These are phyloP conservation scores for Aureobasidium sp. DNA, from an alignment of 2,329 filamentous ascomycete genomes.

Conservation along the genomic window DNA sequence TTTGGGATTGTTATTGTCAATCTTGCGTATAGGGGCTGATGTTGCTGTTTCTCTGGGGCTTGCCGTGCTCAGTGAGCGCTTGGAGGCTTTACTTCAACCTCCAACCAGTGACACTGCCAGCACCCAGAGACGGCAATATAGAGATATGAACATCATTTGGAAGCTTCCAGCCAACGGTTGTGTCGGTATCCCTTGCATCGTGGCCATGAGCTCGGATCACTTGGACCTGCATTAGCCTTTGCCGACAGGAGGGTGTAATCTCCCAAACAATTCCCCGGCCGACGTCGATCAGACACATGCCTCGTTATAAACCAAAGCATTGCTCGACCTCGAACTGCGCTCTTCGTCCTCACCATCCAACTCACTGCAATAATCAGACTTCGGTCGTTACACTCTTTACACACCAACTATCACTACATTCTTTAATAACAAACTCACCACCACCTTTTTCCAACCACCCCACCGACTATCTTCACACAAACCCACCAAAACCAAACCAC, in stretches of 20 bases:
- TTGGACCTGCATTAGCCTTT: constrained; percentile 10
- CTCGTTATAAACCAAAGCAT: constrained; percentile 3
- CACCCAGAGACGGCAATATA: neutral
- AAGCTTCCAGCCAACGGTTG: constrained; percentile 8
- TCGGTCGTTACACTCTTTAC: constrained; percentile 27
- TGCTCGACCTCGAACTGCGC: neutral
- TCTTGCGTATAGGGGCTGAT: neutral
- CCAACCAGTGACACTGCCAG: neutral
- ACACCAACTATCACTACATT: constrained; percentile 19
- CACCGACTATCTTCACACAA: constrained; percentile 12
- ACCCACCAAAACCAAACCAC: constrained; percentile 17
- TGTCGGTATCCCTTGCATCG: constrained; percentile 13
- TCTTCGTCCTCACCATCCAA: constrained; percentile 9
- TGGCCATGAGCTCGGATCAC: neutral
- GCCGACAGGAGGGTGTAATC: constrained; percentile 8
- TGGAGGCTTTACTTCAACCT: neutral
- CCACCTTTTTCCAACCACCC: constrained; percentile 15
- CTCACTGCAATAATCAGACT: constrained; percentile 20
- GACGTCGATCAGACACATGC: neutral
- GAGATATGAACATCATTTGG: constrained; percentile 7
- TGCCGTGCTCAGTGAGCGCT: neutral
- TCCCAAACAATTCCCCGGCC: constrained; percentile 9
- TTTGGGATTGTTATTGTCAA: constrained; percentile 1
- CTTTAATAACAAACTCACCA: constrained; percentile 16
- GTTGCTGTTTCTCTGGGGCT: neutral